These are phyloP conservation scores for Acanthamoeba triangularis DNA, from an alignment of 208 protist species.

Conservation along the genomic window DNA sequence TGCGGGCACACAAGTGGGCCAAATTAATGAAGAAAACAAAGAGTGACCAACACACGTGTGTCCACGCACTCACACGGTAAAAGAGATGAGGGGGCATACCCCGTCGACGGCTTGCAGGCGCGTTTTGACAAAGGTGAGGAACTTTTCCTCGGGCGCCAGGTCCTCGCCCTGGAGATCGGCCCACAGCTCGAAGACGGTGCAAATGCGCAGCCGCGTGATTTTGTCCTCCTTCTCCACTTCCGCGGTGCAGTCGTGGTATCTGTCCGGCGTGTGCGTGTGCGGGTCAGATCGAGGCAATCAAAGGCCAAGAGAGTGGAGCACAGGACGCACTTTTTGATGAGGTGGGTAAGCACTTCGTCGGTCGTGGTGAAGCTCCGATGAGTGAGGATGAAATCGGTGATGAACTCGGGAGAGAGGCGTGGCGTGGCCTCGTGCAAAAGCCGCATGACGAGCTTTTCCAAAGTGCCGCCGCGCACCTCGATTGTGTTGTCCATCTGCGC, in stretches of 20 bases:
- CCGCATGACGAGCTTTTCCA: slow-evolving; percentile 48
- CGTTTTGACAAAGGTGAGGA: slow-evolving; percentile 22
- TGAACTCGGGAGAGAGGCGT: slow-evolving; percentile 1
- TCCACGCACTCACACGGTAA: no score
- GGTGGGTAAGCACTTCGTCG: slow-evolving; percentile 8
- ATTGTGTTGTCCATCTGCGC: slow-evolving; percentile 4
- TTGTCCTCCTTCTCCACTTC: slow-evolving; percentile 2
- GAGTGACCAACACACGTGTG: background rate
- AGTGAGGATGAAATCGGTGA: slow-evolving; percentile 41
- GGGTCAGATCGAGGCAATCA: background rate
- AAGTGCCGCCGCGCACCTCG: slow-evolving; percentile 12
- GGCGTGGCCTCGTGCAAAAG: slow-evolving; percentile 58
- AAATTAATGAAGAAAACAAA: background rate
- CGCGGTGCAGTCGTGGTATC: background rate
- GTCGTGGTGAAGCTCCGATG: slow-evolving; percentile 19
- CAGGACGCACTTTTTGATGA: background rate
- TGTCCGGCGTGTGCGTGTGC: background rate
- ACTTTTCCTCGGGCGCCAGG: slow-evolving; percentile 10
- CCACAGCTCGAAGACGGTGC: slow-evolving; percentile 26
- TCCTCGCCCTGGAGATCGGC: slow-evolving; percentile 50
- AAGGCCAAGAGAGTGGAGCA: background rate
- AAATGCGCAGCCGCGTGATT: slow-evolving; percentile 24
- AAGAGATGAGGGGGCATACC: background rate
- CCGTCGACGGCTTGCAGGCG: background rate
- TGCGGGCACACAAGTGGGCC: background rate